Conservation (phyloP, 2,329 filamentous ascomycete species). For the Teratosphaeria nubilosa region DNA sequence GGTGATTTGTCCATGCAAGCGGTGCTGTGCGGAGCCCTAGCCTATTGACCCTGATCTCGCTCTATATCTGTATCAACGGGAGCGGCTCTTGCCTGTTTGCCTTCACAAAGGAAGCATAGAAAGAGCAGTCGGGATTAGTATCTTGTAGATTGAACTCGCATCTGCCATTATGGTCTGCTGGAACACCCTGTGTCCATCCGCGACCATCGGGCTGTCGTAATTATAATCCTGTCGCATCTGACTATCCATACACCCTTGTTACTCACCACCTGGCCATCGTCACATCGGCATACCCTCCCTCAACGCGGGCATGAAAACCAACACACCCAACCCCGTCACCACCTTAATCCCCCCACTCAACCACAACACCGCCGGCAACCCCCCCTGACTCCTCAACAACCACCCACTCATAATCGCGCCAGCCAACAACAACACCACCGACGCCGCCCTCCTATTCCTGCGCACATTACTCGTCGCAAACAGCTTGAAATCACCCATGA, state of each 20-base stretch:
- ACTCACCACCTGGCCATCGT: neutral
- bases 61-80: neutral
- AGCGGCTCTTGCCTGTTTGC: neutral
- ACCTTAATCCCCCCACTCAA: constrained; percentile 38
- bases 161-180: too few species aligned
- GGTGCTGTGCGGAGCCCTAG: neutral
- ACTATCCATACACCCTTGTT: too few species aligned
- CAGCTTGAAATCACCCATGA: constrained; percentile 42
- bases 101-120: neutral
- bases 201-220: too few species aligned
- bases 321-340: constrained; percentile 25
- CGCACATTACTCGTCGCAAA: constrained; percentile 41
- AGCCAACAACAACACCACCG: constrained; percentile 37
- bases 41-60: neutral
- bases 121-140: neutral
- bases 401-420: constrained; percentile 42
- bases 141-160: neutral
- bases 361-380: constrained; percentile 37
- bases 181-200: too few species aligned
- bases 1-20: constrained; percentile 1
- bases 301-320: constrained; percentile 23
- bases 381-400: constrained; percentile 35
- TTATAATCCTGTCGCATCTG: neutral
- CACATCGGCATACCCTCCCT: neutral
- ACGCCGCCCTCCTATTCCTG: constrained; percentile 39